phyloP scores from a whole-genome alignment of 1,284 basidiomycete genomes.

The Cutaneotrichosporon arboriforme region DNA sequence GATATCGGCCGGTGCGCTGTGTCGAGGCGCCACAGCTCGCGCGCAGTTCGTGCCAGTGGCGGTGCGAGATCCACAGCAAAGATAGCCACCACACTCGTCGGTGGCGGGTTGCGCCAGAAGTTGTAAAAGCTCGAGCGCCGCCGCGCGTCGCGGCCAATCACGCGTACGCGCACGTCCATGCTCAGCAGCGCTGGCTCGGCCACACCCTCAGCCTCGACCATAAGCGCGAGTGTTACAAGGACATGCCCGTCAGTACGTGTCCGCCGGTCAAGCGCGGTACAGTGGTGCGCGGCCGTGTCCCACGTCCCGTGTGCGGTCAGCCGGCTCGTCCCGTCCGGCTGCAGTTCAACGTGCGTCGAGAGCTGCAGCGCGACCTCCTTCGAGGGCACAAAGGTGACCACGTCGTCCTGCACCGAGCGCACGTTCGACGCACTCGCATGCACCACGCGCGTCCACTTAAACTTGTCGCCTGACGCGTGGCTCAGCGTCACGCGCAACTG shows the following conservation, averaged over 20 bases:
- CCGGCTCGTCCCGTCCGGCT: constrained; percentile 70
- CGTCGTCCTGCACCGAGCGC: constrained; percentile 74
- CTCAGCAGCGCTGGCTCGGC: constrained; percentile 74
- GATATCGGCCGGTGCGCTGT: constrained; percentile 89
- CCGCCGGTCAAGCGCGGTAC: constrained; percentile 74
- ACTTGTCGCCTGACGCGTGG: constrained; percentile 81
- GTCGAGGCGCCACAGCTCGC: constrained; percentile 90
- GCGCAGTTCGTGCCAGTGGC: constrained; percentile 74
- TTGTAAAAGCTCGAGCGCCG: constrained; percentile 63
- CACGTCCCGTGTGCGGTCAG: constrained; percentile 70
- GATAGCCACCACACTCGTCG: constrained; percentile 53
- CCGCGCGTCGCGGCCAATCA: constrained; percentile 74
- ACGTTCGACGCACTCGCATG: constrained; percentile 54
- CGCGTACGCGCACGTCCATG: constrained; percentile 81
- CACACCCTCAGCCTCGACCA: constrained; percentile 75
- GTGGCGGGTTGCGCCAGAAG: constrained; percentile 59
- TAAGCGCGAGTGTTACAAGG: constrained; percentile 69
- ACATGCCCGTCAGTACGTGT: constrained; percentile 73
- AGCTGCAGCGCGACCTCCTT: constrained; percentile 64
- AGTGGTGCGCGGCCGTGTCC: constrained; percentile 92
- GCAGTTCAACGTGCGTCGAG: constrained; percentile 61
- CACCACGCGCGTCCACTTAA: constrained; percentile 72
- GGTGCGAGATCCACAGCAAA: constrained; percentile 77
- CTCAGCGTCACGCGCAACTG: constrained; percentile 69
- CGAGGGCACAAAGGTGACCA: constrained; percentile 68